Evolutionary conservation across 2,329 filamentous ascomycete species (phyloP).

Genomic region (Exophiala viscosa): DNA sequence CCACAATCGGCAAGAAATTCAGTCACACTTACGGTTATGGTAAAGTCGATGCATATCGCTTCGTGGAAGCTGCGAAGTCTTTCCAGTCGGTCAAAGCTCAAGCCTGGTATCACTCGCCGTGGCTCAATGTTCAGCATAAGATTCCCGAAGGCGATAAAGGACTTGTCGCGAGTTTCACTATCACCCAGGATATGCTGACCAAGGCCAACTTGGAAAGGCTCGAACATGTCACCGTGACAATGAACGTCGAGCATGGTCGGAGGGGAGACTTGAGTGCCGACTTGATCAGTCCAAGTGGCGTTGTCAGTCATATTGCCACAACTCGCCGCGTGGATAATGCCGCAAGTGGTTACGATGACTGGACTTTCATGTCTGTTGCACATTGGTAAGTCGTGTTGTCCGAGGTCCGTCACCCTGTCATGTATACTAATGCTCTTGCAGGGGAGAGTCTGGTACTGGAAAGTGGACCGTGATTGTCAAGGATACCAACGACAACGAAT

Average conservation of each 20-base stretch:
- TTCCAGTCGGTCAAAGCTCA: slow-evolving; percentile 92
- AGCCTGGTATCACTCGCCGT: slow-evolving; percentile 89
- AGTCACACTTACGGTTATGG: slow-evolving; percentile 96
- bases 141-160: slow-evolving; percentile 85
- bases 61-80: slow-evolving; percentile 79
- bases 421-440: slow-evolving; percentile 41
- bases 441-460: slow-evolving; percentile 83
- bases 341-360: slow-evolving; percentile 74
- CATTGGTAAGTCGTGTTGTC: slow-evolving; percentile 68
- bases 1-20: slow-evolving; percentile 75
- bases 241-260: slow-evolving; percentile 86
- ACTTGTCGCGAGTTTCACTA: slow-evolving; percentile 72
- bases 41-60: slow-evolving; percentile 81
- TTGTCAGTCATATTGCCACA: slow-evolving; percentile 79
- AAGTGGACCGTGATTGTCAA: slow-evolving; percentile 90
- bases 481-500: slow-evolving; percentile 73
- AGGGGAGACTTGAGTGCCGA: slow-evolving; percentile 92
- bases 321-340: slow-evolving; percentile 66
- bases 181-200: slow-evolving; percentile 76
- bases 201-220: slow-evolving; percentile 78
- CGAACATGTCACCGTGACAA: slow-evolving; percentile 94
- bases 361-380: slow-evolving; percentile 98
- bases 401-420: neutral
- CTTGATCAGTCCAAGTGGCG: slow-evolving; percentile 74
- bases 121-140: slow-evolving; percentile 80